These are phyloP conservation scores for Hippophae gyantsensis DNA, from an alignment of 306 rosid genomes.

Conservation along the genomic window DNA sequence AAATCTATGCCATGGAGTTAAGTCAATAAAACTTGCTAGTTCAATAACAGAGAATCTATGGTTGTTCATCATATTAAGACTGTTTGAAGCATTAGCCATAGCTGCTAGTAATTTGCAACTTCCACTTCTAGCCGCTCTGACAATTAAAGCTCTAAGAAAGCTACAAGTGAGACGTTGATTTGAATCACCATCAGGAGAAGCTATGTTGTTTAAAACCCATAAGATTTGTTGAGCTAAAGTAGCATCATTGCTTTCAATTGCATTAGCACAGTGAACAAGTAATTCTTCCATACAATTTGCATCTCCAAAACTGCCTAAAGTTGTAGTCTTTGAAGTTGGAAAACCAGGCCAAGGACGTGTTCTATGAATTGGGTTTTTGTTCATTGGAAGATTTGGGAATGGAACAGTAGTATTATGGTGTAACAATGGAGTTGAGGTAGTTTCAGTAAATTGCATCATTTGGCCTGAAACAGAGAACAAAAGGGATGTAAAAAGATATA, in stretches of 20 bases:
- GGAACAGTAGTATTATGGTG: conserved; percentile 36
- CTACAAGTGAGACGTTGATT: conserved; percentile 74
- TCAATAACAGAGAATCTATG: conserved; percentile 73
- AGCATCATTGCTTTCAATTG: conserved; percentile 72
- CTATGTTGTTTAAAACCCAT: conserved; percentile 91
- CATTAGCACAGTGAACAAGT: conserved; percentile 81
- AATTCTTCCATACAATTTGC: conserved; percentile 88
- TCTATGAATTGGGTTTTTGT: conserved; percentile 43
- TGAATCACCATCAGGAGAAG: conserved; percentile 77
- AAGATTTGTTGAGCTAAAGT: conserved; percentile 83
- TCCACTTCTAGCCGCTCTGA: conserved; percentile 58
- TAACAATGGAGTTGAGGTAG: conserved; percentile 19
- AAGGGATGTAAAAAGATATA: background rate
- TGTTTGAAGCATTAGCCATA: conserved; percentile 20
- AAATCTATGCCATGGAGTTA: conserved; percentile 88
- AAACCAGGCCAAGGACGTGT: conserved; percentile 67
- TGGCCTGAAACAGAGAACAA: conserved; percentile 10
- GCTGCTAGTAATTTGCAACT: conserved; percentile 48
- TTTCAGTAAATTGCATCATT: conserved; percentile 68
- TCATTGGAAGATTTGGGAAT: conserved; percentile 40
- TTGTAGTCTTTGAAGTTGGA: conserved; percentile 43
- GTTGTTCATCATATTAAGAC: conserved; percentile 21
- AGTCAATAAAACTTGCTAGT: conserved; percentile 73
- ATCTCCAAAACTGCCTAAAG: conserved; percentile 45
- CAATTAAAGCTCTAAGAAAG: conserved; percentile 68